Evolutionary conservation across 2,329 filamentous ascomycete species (phyloP), one percentile per base, ranked within the genome.

Genomic region (Talaromyces amestolkiae): DNA sequence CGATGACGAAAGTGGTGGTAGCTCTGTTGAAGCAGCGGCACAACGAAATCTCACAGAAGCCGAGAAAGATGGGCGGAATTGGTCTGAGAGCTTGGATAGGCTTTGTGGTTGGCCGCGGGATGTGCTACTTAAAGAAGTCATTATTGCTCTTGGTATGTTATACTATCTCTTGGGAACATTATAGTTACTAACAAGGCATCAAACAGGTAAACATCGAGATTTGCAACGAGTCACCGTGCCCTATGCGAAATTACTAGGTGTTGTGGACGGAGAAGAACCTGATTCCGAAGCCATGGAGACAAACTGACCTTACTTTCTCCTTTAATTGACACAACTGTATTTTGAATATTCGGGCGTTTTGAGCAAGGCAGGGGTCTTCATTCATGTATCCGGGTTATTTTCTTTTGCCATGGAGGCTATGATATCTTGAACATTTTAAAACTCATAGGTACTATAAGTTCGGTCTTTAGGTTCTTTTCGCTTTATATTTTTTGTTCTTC

Each of bases 221-320:
- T 83, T 99, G 35, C 95, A 99, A 77, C 86, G 95, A 31, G 86
- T 97, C 49, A 97, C 92, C n/a, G 91, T 97, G 31, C 94, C 96
- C 68, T 98, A 98, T 76, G 94, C 94, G 13, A 88, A 91, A 68
- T 82, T 93, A n/a, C 82, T 96, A 24, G 91, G 90, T 41, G 74
- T 86, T 65, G 73, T 82, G 10, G 75, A 78, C 49, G 75, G 72
- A 31, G 72, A 72, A 53, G 70, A 72, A 22, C 71, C 72, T n/a
- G 68, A 71, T 24, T 69, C 70, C 2, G 76, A 78, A 76, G 67
- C 72, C 73, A 65, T 79, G 69, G 59, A 67, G 39, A 67, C 54
- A 13, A 63, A 53, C 59, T 65, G 51, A 49, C 19, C 27, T 24
- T 37, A 43, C 17, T 43, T 41, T 43, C 15, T 43, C 7, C 17